Conservation (phyloP, 2,329 filamentous ascomycete genomes). For the Sordariomycetes sp. region DNA sequence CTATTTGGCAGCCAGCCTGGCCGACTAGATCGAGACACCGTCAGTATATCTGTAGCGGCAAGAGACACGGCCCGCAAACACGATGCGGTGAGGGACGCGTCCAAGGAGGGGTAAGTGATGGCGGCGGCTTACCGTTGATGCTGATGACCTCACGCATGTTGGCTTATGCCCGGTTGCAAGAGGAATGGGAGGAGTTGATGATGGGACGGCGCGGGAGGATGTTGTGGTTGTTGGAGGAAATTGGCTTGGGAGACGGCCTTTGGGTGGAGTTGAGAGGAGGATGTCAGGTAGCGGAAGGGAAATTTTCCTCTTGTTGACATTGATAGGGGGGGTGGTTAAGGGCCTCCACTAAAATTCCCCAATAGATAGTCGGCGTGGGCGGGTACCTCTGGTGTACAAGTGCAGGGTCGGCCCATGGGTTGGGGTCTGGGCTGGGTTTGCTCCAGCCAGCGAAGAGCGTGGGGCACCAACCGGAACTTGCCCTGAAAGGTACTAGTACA, state of each 20-base stretch:
- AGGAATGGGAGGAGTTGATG: slow-evolving; percentile 2
- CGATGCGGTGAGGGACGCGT: slow-evolving; percentile 31
- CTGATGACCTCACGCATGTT: slow-evolving; percentile 99
- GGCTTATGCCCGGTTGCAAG: slow-evolving; percentile 15
- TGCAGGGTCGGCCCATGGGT: background rate
- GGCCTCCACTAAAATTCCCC: background rate
- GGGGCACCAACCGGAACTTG: background rate
- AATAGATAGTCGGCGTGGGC: background rate
- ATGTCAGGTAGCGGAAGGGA: slow-evolving; percentile 1
- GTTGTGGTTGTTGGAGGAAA: slow-evolving; percentile 3
- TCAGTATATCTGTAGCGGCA: background rate
- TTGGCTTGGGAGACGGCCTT: slow-evolving; percentile 4
- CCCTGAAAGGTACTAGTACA: background rate
- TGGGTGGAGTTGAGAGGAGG: slow-evolving; percentile 5
- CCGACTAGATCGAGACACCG: slow-evolving; percentile 58
- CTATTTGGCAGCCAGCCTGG: slow-evolving; percentile 99
- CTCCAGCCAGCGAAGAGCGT: background rate
- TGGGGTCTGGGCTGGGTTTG: background rate
- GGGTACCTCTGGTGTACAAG: background rate
- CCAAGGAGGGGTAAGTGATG: slow-evolving; percentile 13
- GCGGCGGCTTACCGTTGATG: slow-evolving; percentile 74
- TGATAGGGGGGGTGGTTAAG: slow-evolving; percentile 3
- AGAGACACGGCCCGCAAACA: slow-evolving; percentile 6
- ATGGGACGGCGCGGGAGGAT: slow-evolving; percentile 4
- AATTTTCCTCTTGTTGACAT: slow-evolving; percentile 6